Evolutionary conservation across 1,284 basidiomycete species (phyloP).

Genomic region (Neotropicomus parvogracilis): DNA sequence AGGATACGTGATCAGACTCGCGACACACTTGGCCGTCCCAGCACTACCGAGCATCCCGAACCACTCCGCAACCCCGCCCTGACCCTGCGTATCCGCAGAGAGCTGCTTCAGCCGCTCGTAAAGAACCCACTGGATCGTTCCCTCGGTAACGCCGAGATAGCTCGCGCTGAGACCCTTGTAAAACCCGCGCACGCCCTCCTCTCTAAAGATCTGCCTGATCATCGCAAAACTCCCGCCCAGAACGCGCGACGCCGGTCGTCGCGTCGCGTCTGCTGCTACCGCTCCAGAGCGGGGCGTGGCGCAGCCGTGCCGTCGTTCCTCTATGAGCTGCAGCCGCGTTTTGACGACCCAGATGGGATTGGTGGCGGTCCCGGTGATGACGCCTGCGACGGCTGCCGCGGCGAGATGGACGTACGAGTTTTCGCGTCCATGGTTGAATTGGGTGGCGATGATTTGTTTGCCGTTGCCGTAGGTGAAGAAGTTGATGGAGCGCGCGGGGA

Average conservation of each 20-base stretch:
- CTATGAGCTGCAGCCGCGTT: slow-evolving; percentile 81
- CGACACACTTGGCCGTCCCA: slow-evolving; percentile 91
- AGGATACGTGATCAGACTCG: slow-evolving; percentile 92
- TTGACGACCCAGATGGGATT: slow-evolving; percentile 99
- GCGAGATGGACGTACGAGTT: slow-evolving; percentile 82
- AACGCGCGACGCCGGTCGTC: slow-evolving; percentile 21
- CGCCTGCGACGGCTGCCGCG: slow-evolving; percentile 83
- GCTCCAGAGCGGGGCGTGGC: too few relatives aligned
- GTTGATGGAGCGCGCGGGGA: slow-evolving; percentile 95
- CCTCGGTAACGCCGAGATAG: slow-evolving; percentile 94
- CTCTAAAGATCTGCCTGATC: slow-evolving; percentile 70
- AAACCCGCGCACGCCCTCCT: slow-evolving; percentile 86
- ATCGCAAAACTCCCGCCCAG: slow-evolving; percentile 59
- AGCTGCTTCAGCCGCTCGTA: slow-evolving; percentile 84
- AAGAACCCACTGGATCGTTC: slow-evolving; percentile 96
- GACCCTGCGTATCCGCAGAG: slow-evolving; percentile 50
- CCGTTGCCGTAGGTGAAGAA: slow-evolving; percentile 99
- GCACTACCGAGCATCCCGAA: slow-evolving; percentile 85
- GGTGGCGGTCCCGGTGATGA: slow-evolving; percentile 86
- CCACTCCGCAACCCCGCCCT: slow-evolving; percentile 63
- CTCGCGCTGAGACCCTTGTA: slow-evolving; percentile 95
- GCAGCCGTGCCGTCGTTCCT: slow-evolving; percentile 27
- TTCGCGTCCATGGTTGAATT: slow-evolving; percentile 81
- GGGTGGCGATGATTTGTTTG: slow-evolving; percentile 83
- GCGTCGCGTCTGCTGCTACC: slow-evolving; percentile 1